Evolutionary conservation across 306 rosid genomes (phyloP).

Genomic region (Corylus avellana): DNA sequence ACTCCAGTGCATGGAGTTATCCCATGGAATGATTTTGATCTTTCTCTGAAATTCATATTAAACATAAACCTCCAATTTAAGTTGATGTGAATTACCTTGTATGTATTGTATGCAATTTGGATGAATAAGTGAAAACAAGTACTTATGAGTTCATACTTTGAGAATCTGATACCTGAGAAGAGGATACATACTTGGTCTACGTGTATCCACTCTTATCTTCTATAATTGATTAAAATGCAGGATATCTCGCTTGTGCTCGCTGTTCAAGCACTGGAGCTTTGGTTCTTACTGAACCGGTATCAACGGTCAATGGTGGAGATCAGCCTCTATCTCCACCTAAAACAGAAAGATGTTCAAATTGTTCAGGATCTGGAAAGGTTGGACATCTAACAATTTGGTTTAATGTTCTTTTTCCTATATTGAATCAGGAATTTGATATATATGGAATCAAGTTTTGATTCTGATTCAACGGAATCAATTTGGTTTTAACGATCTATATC

Average conservation of each 20-base stretch:
- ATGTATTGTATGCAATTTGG: slow-evolving; percentile 1
- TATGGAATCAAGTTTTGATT: neutral
- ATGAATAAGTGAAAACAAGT: slow-evolving; percentile 10
- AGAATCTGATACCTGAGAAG: slow-evolving; percentile 18
- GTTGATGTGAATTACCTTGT: slow-evolving; percentile 1
- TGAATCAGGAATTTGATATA: neutral
- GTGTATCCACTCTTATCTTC: neutral
- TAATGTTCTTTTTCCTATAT: neutral
- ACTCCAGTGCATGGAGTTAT: neutral
- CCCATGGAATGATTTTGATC: slow-evolving; percentile 6
- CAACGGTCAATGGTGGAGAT: slow-evolving; percentile 48
- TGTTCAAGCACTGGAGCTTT: slow-evolving; percentile 84
- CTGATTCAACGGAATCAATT: neutral
- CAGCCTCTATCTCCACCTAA: slow-evolving; percentile 72
- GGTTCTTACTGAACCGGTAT: slow-evolving; percentile 70
- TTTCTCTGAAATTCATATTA: neutral
- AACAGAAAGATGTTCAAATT: slow-evolving; percentile 86
- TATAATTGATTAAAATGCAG: slow-evolving; percentile 29
- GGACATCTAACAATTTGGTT: slow-evolving; percentile 20
- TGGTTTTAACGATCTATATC: slow-evolving; percentile 3
- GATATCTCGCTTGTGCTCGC: slow-evolving; percentile 96
- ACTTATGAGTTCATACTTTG: neutral
- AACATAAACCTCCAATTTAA: neutral
- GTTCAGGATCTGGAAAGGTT: slow-evolving; percentile 99
- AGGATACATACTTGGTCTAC: neutral